A percentile compares a stretch with the other conserved stretches of the same genome.
These are phyloP conservation scores for Pyrrhoderma noxium DNA, from an alignment of 1,284 basidiomycete species.

Conservation along the genomic window DNA sequence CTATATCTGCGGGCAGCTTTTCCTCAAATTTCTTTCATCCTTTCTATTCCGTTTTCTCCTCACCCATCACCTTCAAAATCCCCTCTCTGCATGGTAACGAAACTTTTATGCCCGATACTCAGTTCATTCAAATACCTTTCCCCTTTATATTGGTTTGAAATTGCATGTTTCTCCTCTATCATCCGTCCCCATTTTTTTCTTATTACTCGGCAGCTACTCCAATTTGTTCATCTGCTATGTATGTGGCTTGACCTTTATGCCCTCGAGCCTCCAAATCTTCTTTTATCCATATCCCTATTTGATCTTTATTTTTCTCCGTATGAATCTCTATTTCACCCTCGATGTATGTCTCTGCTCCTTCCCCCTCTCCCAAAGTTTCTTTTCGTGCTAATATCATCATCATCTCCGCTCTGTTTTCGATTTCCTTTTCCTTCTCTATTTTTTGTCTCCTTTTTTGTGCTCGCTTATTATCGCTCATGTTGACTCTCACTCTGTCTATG, in stretches of 20 bases:
- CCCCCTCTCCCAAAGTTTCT: no score
- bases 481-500: no score
- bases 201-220: no score
- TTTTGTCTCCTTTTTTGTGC: neutral
- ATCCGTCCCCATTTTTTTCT: no score
- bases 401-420: no score
- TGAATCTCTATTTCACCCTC: neutral
- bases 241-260: no score
- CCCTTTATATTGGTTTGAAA: neutral
- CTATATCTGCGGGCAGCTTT: no score
- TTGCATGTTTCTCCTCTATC: no score
- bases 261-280: neutral
- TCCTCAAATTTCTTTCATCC: neutral
- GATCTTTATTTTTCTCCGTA: neutral
- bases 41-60: neutral
- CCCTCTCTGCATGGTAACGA: neutral
- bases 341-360: neutral
- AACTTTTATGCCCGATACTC: neutral
- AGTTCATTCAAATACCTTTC: neutral
- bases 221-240: no score
- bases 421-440: no score
- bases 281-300: neutral
- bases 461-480: no score
- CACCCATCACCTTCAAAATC: neutral
- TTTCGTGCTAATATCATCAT: no score